A percentile compares a stretch with the other conserved stretches of the same genome.
phyloP scores from a whole-genome alignment of 352 stramenopile species.

The Phytophthora multivora region DNA sequence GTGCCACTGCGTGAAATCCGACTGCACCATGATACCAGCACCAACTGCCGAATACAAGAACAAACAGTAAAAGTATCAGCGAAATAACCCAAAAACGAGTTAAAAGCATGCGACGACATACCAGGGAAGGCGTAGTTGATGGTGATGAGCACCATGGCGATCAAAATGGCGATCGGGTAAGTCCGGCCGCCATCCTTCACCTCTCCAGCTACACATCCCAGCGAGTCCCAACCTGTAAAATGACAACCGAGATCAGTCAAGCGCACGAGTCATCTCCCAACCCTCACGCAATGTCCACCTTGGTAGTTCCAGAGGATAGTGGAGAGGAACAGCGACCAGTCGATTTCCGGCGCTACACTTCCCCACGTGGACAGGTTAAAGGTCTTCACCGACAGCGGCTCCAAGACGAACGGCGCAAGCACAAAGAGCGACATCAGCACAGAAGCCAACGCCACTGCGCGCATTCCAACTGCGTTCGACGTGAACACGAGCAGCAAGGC shows the following conservation, averaged over 20 bases:
- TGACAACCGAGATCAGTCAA: background rate
- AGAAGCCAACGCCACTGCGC: constrained; percentile 70
- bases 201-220: constrained; percentile 85
- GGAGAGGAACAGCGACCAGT: constrained; percentile 88
- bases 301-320: constrained; percentile 90
- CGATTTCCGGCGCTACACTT: constrained; percentile 63
- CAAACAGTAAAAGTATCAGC: background rate
- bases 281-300: constrained; percentile 31
- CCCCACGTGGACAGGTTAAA: constrained; percentile 82
- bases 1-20: constrained; percentile 70
- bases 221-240: constrained; percentile 70
- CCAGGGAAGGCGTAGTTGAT: constrained; percentile 87
- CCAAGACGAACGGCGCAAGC: constrained; percentile 77
- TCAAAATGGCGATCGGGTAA: constrained; percentile 84
- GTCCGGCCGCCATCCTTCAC: constrained; percentile 80
- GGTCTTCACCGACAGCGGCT: constrained; percentile 71
- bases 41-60: constrained; percentile 43
- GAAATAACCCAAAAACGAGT: background rate
- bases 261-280: background rate
- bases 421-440: constrained; percentile 87
- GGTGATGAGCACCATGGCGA: constrained; percentile 83
- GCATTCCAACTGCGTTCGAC: constrained; percentile 79
- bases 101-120: constrained; percentile 7
- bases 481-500: constrained; percentile 75
- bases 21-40: constrained; percentile 77